Evolutionary conservation across 202 grass and related monocot genomes (phyloP), one percentile per base, ranked within the genome.

Genomic region (Dendrocalamus latiflorus): DNA sequence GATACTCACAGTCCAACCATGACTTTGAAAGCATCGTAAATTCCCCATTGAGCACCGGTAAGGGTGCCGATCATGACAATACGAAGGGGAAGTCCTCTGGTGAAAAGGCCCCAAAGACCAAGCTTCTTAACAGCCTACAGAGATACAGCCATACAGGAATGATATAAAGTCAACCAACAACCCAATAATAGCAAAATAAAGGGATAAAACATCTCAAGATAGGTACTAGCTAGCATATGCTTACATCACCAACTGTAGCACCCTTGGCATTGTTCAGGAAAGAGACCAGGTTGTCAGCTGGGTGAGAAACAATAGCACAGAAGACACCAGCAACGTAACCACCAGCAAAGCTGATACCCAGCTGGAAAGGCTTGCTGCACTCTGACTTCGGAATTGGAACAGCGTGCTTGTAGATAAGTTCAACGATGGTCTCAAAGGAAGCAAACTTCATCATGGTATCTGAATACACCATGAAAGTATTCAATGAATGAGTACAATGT

Each of bases 381-480:
- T 97, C 88, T 1, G 75, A 80, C 80, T 91, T 97, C 0, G 94
- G 94, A 66, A 54, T 68, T 1, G 94, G 94, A 69, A 97, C 72
- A 54, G 87, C 81, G 8, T 97, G 79, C 72, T 97, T 97, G 89
- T 97, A 97, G 34, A 97, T 77, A 50, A 90, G 85, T 60, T 97
- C 94, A 54, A 97, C 94, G 0, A 91, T 93, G 1, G 84, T 90
- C 85, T 97, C 94, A 30, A 97, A 97, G 2, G 94, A 94, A 14
- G 94, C 94, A 86, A 97, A 97, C 85, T 97, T 97, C 94, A 97
- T 97, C 94, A 97, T 97, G 66, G 94, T 97, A 67, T 97, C 94
- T 97, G 75, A 64, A 86, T 41, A 48, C 14, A 88, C 18, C 1
- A 70, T 30, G 8, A 30, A 85, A 82, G 6, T 16, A 47, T 65